Percentiles rank a stretch among this genome's conserved stretches.
Conservation (phyloP, 495 filamentous ascomycete genomes). For the Physcia stellaris region DNA sequence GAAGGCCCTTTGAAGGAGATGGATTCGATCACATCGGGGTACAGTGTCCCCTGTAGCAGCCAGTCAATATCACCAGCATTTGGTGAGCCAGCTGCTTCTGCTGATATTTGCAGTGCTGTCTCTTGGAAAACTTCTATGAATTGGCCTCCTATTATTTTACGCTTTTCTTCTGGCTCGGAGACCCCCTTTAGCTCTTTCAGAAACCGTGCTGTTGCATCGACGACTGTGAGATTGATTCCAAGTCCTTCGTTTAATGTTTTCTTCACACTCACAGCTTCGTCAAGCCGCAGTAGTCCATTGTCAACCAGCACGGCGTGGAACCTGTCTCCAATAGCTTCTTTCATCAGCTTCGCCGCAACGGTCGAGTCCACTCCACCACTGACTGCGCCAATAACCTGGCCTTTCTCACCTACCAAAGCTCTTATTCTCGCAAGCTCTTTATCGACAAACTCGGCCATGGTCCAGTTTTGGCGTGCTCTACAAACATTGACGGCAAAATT, state of each 20-base stretch:
- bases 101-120: conserved; percentile 63
- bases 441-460: conserved; percentile 67
- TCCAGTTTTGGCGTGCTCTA: conserved; percentile 59
- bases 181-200: conserved; percentile 53
- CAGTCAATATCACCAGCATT: conserved; percentile 61
- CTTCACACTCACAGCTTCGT: conserved; percentile 71
- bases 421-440: conserved; percentile 67
- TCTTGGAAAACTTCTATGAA: conserved; percentile 85
- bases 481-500: conserved; percentile 82
- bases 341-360: conserved; percentile 74
- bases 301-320: conserved; percentile 85
- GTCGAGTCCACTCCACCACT: conserved; percentile 90
- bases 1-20: conserved; percentile 40
- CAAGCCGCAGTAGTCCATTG: conserved; percentile 75
- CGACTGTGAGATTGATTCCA: conserved; percentile 80
- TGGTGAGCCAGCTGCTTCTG: conserved; percentile 43
- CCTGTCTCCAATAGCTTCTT: conserved; percentile 61
- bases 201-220: conserved; percentile 68
- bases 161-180: conserved; percentile 72
- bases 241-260: conserved; percentile 61
- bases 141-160: conserved; percentile 77
- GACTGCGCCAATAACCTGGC: conserved; percentile 73
- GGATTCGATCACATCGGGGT: conserved; percentile 31
- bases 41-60: conserved; percentile 77
- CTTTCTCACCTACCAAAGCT: conserved; percentile 60